A percentile compares a stretch with the other conserved stretches of the same genome.
phyloP scores from a whole-genome alignment of 192 early-diverging fungal genomes.

The Glomus cerebriforme region DNA sequence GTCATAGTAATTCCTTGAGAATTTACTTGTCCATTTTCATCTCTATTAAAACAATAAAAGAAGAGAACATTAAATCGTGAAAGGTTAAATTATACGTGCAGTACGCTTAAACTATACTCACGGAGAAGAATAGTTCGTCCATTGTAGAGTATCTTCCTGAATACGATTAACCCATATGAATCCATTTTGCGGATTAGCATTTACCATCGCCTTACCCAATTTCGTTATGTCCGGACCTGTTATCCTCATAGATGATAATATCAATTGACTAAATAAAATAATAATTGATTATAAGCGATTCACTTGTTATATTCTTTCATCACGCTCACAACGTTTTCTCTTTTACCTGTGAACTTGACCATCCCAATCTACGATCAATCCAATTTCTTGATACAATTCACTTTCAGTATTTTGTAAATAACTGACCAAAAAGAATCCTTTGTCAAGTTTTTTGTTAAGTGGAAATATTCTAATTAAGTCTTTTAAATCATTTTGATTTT shows the following conservation, averaged over 20 bases:
- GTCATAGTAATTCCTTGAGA: background rate
- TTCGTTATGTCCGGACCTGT: background rate
- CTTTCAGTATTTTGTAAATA: background rate
- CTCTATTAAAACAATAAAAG: background rate
- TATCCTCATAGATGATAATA: background rate
- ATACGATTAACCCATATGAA: slow-evolving; percentile 14
- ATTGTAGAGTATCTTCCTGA: background rate
- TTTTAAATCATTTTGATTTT: no score
- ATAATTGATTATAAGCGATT: background rate
- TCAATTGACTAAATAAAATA: background rate
- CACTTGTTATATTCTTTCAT: background rate
- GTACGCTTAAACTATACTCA: background rate
- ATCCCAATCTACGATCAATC: background rate
- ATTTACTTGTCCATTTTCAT: background rate
- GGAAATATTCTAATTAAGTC: background rate
- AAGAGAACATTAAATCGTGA: background rate
- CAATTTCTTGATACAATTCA: background rate
- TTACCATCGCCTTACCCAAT: background rate
- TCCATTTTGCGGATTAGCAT: background rate
- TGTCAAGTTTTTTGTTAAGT: background rate
- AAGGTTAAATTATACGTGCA: background rate
- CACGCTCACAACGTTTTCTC: no score
- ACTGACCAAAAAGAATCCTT: background rate
- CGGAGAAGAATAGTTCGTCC: background rate
- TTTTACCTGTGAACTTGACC: background rate